Conservation (phyloP, 441 rosid species). For the Pelargonium fulgidum region DNA sequence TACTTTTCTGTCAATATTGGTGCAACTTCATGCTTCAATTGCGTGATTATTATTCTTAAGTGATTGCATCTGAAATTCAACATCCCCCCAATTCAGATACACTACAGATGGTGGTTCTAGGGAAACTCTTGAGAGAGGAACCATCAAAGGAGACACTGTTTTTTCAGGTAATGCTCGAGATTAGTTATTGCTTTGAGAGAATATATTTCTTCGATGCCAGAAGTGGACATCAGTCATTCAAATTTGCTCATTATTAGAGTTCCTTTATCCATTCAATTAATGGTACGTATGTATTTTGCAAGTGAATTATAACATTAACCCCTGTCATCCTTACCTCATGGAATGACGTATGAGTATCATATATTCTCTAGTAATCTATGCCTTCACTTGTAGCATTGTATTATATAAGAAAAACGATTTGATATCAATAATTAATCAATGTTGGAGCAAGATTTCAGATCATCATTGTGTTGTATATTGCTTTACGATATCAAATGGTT, state of each 20-base stretch:
- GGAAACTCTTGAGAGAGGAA: constrained; percentile 74
- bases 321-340: too few species aligned
- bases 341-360: too few species aligned
- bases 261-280: too few species aligned
- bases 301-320: too few species aligned
- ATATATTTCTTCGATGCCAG: too few species aligned
- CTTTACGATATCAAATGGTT: background rate
- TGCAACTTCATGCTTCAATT: background rate
- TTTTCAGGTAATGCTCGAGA: constrained; percentile 54
- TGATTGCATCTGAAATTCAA: constrained; percentile 17
- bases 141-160: constrained; percentile 51
- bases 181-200: background rate
- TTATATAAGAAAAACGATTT: too few species aligned
- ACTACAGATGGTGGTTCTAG: constrained; percentile 88
- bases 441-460: background rate
- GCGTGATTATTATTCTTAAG: constrained; percentile 7
- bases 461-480: background rate
- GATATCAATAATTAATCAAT: background rate
- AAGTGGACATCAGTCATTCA: too few species aligned
- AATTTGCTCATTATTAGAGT: too few species aligned
- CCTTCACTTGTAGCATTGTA: too few species aligned
- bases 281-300: too few species aligned
- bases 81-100: constrained; percentile 39
- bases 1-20: background rate
- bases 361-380: too few species aligned